Percentiles rank a stretch among this genome's conserved stretches.
Conservation (phyloP, 129 eudicot species). For the Artemisia tridentata region DNA sequence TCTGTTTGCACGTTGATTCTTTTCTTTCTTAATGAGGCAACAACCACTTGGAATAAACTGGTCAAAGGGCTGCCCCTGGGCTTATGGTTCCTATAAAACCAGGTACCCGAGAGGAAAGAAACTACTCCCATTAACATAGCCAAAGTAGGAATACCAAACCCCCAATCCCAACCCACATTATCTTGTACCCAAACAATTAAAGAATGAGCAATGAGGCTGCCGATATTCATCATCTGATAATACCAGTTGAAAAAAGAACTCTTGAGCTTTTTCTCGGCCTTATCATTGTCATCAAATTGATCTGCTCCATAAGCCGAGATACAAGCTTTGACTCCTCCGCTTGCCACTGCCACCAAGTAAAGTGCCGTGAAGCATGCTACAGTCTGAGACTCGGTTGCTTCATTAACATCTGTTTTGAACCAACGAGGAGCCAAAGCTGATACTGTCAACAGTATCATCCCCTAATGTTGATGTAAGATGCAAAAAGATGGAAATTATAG, state of each 20-base stretch:
- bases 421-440: constrained; percentile 18
- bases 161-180: constrained; percentile 72
- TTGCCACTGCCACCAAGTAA: constrained; percentile 36
- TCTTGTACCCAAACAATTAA: constrained; percentile 67
- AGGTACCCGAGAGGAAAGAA: constrained; percentile 52
- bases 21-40: constrained; percentile 49
- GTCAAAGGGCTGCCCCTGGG: constrained; percentile 67
- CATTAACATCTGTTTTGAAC: constrained; percentile 10
- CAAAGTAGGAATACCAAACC: constrained; percentile 62
- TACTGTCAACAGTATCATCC: constrained; percentile 34
- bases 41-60: constrained; percentile 51
- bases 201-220: constrained; percentile 57
- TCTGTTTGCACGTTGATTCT: constrained; percentile 22
- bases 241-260: constrained; percentile 67
- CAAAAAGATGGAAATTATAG: constrained; percentile 9
- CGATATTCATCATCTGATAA: constrained; percentile 50
- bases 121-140: constrained; percentile 59
- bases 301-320: constrained; percentile 36
- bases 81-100: constrained; percentile 46
- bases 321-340: constrained; percentile 40
- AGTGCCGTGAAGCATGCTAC: constrained; percentile 26
- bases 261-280: constrained; percentile 33
- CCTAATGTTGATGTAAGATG: constrained; percentile 24
- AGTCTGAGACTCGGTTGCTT: constrained; percentile 13
- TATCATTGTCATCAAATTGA: constrained; percentile 50